Base-by-base conservation (phyloP, 768 basidiomycete species). In the Pleurotus giganteus region DNA sequence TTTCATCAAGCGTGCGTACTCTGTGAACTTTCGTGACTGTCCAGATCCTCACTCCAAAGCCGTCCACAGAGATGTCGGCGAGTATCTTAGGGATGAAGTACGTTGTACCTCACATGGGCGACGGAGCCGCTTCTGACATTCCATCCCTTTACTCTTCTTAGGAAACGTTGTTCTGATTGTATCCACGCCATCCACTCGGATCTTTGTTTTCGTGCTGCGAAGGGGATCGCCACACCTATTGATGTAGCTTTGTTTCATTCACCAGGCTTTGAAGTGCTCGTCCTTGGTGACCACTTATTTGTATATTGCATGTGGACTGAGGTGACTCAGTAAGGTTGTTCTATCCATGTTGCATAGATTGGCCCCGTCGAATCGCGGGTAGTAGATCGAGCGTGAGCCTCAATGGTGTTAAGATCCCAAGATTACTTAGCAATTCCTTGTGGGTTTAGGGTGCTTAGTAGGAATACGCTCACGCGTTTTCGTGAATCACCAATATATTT, bases 11-110 rank as follows among this genome's bases (percentile, higher is more conserved):
- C 97, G 92, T 95, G 67, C 54, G 88, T 68, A 23, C 47, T 43
- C 41, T 43, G 27, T 50, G 31, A 28, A 56, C 36, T 55, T 31
- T 28, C 56, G 52, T 43, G 26, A 29, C 24, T 43, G 47, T 55
- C 29, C 13, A 45, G 39, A 52, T 41, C 42, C 54, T 42, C 8
- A 55, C 39, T 64, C 43, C 45, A 37, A 55, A 36, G 27, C 8
- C 47, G 12, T 23, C 27, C 19, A 42, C 65, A 97, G 94, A 45
- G 97, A 99, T 71, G 92, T 98, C 21, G 97, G 97, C 55, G 97
- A 99, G 76, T 99, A 98, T 69, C 75, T 99, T 27, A 86, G 97
- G 63, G 97, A 99, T 66, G 97, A 98, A 79, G 95, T 91, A 56
- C 64, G 74, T 64, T 23, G 11, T 49, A 27, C 54, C 19, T 19